Conservation (phyloP, 2,329 filamentous ascomycete species). For the Graphilbum sp. region DNA sequence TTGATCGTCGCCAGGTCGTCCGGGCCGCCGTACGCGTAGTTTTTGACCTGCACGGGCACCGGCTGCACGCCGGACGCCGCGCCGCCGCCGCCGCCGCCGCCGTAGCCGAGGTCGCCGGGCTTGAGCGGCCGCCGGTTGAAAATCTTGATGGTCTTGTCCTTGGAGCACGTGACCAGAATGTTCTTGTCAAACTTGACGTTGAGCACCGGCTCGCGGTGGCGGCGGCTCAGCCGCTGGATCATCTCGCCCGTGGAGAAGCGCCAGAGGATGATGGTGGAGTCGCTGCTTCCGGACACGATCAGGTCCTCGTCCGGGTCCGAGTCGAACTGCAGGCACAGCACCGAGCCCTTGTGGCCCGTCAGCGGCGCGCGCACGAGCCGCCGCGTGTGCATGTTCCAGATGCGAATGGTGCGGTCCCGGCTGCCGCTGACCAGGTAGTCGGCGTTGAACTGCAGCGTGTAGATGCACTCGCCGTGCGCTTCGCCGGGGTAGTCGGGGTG, state of each 20-base stretch:
- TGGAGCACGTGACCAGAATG: constrained; percentile 90
- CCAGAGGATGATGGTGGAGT: constrained; percentile 84
- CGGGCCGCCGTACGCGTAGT: constrained; percentile 33
- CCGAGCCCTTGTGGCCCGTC: constrained; percentile 64
- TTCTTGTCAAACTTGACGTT: constrained; percentile 86
- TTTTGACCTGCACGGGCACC: constrained; percentile 32
- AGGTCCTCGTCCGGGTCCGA: constrained; percentile 73
- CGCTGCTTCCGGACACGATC: constrained; percentile 89
- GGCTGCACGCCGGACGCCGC: constrained; percentile 24
- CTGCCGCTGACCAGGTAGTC: constrained; percentile 88
- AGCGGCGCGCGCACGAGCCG: constrained; percentile 63
- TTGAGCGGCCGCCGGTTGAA: constrained; percentile 68
- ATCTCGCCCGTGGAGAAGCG: constrained; percentile 78
- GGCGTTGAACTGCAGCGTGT: constrained; percentile 77
- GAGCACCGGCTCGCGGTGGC: constrained; percentile 79
- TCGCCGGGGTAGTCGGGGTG: constrained; percentile 67
- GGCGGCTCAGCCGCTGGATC: constrained; percentile 56
- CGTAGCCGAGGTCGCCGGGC: constrained; percentile 42
- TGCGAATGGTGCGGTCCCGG: constrained; percentile 69
- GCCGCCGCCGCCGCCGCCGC: constrained; percentile 29
- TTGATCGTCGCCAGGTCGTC: constrained; percentile 33
- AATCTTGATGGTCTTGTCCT: constrained; percentile 92
- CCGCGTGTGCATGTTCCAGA: constrained; percentile 77
- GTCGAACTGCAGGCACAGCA: constrained; percentile 91
- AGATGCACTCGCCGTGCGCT: constrained; percentile 83